Conservation (phyloP, 208 protist genomes). For the Crithidia thermophila region DNA sequence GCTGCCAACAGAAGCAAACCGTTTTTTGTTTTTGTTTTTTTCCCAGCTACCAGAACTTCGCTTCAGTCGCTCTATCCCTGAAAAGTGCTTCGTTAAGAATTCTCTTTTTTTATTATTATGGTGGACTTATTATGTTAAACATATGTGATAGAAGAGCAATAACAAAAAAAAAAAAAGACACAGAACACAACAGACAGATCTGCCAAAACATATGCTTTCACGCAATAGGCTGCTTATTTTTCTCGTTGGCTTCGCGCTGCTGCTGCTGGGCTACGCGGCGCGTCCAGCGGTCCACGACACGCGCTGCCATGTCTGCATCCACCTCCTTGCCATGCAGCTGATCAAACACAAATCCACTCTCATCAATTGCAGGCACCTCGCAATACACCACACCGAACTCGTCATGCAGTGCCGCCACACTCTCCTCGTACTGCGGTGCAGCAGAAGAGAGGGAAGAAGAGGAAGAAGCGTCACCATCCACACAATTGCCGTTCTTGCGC, state of each 20-base stretch:
- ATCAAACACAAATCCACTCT: conserved; percentile 67
- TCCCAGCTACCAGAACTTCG: too few relatives aligned
- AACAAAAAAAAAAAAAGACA: not conserved
- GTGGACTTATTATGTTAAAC: too few relatives aligned
- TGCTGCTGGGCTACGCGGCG: conserved; percentile 29
- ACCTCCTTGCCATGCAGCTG: conserved; percentile 50
- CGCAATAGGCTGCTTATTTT: not conserved
- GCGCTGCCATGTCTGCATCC: conserved; percentile 42
- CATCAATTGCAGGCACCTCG: conserved; percentile 56
- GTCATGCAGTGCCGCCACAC: conserved; percentile 28
- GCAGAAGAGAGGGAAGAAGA: too few relatives aligned
- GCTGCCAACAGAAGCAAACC: too few relatives aligned
- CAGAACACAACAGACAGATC: not conserved
- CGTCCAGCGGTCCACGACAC: conserved; percentile 60
- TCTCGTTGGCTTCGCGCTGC: not conserved
- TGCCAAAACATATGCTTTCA: not conserved
- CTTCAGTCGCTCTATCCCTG: too few relatives aligned
- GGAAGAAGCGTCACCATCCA: too few relatives aligned
- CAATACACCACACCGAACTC: conserved; percentile 65
- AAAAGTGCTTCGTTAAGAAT: too few relatives aligned
- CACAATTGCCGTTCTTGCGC: not conserved
- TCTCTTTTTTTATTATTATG: too few relatives aligned
- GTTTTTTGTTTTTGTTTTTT: too few relatives aligned
- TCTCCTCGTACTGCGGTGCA: not conserved
- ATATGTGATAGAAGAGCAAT: too few relatives aligned